Evolutionary conservation across 2,329 filamentous ascomycete species (phyloP), one percentile per base, ranked within the genome.

Genomic region (Neophaeococcomyces mojaviensis): DNA sequence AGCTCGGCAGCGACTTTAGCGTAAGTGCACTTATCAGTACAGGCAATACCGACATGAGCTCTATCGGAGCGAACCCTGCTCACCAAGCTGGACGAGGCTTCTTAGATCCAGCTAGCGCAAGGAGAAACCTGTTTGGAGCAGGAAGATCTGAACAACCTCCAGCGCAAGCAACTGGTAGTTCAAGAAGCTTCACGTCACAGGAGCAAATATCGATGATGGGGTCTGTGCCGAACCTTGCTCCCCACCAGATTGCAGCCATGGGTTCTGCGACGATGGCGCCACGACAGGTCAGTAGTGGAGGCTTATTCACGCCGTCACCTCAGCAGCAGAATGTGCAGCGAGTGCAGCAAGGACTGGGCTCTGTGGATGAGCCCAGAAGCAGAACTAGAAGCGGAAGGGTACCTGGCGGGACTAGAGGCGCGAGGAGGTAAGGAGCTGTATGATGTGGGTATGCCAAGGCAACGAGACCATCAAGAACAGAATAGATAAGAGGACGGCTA

Each of bases 11-110:
- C 24, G 35, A 39, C 24, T 9, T 46, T 12, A 46, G 43, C 22
- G 26, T 39, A 19, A 46, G 43, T 33, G 43, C 43, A 18, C 33
- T 44, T 7, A 44, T 44, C 31, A 48, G 19, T 44, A 48, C 20
- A 48, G 46, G 28, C 39, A 47, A 7, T 54, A 46, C 39, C 45
- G 57, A 12, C 60, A 68, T 55, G 51, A 69, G 32, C 72, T 36
- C 41, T 3, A 36, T 13, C 30, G 20, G 32, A 19, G 32, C 22
- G 8, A 12, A 10, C 5, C 33, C 18, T 5, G 6, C n/a, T 19
- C 33, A 15, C 7, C 36, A 39, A 46, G 35, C 10, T 15, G 22
- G 40, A 30, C 3, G 37, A 19, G 35, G 30, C 22, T 49, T 43
- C 38, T 43, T 49, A 3, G 32, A 49, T 19, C 43, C 47, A 35